Conservation (phyloP, 495 filamentous ascomycete genomes). For the Tuber umbilicatum region DNA sequence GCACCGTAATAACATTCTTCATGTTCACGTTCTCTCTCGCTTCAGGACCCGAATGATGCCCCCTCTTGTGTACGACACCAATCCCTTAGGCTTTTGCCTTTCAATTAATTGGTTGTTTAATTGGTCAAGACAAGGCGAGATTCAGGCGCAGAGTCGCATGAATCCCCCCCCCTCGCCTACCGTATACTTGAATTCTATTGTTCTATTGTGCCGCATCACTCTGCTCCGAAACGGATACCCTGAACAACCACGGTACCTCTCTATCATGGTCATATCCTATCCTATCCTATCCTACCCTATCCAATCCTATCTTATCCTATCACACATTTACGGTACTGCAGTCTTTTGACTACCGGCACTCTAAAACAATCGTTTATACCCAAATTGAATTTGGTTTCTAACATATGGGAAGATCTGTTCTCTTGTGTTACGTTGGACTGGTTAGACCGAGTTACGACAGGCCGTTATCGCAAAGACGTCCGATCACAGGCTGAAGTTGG, state of each 20-base stretch:
- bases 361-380: background rate
- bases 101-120: background rate
- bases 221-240: conserved; percentile 19
- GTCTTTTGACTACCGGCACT: background rate
- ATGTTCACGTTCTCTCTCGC: background rate
- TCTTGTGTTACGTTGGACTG: conserved; percentile 25
- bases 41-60: background rate
- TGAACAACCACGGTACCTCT: background rate
- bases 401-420: conserved; percentile 18
- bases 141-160: conserved; percentile 15
- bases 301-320: conserved; percentile 2
- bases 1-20: background rate
- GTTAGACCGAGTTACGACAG: conserved; percentile 15
- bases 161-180: conserved; percentile 2
- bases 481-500: conserved; percentile 25
- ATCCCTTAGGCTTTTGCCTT: background rate
- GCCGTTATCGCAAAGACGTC: conserved; percentile 19
- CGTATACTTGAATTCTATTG: conserved; percentile 14
- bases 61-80: background rate
- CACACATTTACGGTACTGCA: background rate
- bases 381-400: conserved; percentile 6
- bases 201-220: conserved; percentile 17
- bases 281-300: background rate
- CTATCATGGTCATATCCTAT: background rate
- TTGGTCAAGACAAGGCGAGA: conserved; percentile 21